A percentile compares a stretch with the other conserved stretches of the same genome.
These are phyloP conservation scores for Albizia julibrissin DNA, from an alignment of 306 rosid species.

Conservation along the genomic window DNA sequence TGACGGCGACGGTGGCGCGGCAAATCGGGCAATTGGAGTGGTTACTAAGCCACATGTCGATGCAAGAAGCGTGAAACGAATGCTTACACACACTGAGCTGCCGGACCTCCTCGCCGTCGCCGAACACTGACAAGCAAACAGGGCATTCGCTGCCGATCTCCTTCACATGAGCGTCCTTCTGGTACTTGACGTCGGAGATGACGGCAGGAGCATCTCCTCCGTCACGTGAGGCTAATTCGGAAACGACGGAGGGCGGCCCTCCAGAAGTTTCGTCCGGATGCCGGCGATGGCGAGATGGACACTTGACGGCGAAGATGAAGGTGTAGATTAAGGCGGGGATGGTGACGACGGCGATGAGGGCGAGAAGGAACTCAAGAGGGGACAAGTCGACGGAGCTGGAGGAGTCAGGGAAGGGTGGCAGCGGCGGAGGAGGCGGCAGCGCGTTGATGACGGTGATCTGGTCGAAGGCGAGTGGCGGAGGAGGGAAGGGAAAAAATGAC, in stretches of 20 bases:
- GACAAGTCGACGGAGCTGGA: slow-evolving; percentile 57
- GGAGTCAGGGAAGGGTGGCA: slow-evolving; percentile 44
- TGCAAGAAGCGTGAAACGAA: slow-evolving; percentile 58
- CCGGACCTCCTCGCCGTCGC: slow-evolving; percentile 58
- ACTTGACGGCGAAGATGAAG: slow-evolving; percentile 60
- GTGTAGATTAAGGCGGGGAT: slow-evolving; percentile 63
- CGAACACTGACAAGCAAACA: slow-evolving; percentile 59
- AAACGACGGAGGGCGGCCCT: neutral
- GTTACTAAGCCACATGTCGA: slow-evolving; percentile 56
- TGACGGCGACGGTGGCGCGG: slow-evolving; percentile 49
- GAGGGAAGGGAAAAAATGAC: neutral
- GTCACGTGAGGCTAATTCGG: slow-evolving; percentile 2
- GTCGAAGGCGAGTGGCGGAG: neutral
- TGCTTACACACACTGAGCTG: slow-evolving; percentile 57
- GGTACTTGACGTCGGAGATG: slow-evolving; percentile 38
- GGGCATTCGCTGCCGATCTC: slow-evolving; percentile 59
- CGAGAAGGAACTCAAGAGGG: slow-evolving; percentile 66
- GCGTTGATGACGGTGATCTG: neutral
- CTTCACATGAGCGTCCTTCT: slow-evolving; percentile 47
- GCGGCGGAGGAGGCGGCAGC: slow-evolving; percentile 43
- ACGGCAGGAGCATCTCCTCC: slow-evolving; percentile 6
- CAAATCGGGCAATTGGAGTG: slow-evolving; percentile 68
- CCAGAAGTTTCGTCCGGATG: slow-evolving; percentile 22
- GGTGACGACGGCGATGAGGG: slow-evolving; percentile 59
- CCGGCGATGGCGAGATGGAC: slow-evolving; percentile 47